phyloP scores from a whole-genome alignment of 2,329 filamentous ascomycete species.

The Aspergillus hortae region DNA sequence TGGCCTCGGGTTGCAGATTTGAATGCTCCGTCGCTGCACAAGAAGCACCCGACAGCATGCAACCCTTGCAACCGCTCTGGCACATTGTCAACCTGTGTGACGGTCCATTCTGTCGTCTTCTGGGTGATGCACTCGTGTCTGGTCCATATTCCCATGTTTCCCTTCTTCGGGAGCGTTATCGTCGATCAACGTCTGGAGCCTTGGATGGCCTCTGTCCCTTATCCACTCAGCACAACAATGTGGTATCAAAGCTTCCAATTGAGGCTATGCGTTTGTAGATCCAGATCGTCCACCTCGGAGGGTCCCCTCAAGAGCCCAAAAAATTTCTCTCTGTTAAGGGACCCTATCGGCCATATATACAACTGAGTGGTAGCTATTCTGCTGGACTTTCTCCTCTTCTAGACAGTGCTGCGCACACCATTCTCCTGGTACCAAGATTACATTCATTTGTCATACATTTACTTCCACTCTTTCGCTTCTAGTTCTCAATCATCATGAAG shows the following conservation, averaged over 20 bases:
- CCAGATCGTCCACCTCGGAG: background rate
- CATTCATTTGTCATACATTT: conserved; percentile 1
- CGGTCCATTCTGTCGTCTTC: no score
- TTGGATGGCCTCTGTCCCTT: background rate
- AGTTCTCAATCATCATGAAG: conserved; percentile 24
- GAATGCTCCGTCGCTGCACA: no score
- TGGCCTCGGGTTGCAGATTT: no score
- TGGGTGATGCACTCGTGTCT: background rate
- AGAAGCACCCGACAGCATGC: no score
- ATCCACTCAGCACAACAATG: background rate
- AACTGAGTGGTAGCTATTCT: background rate
- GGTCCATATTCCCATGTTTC: background rate
- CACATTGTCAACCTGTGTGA: no score
- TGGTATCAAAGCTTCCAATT: background rate
- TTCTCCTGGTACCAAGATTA: background rate
- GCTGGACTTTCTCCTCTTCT: conserved; percentile 9
- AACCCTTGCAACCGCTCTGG: no score
- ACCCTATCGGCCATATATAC: background rate
- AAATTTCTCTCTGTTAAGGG: background rate
- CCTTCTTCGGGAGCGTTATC: background rate
- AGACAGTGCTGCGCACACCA: conserved; percentile 23
- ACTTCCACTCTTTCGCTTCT: background rate
- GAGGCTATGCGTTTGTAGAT: conserved; percentile 1
- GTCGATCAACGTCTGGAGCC: background rate
- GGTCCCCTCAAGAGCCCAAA: background rate